Base-by-base conservation (phyloP, 164 flowering plant genomes). In the Brasenia schreberi region DNA sequence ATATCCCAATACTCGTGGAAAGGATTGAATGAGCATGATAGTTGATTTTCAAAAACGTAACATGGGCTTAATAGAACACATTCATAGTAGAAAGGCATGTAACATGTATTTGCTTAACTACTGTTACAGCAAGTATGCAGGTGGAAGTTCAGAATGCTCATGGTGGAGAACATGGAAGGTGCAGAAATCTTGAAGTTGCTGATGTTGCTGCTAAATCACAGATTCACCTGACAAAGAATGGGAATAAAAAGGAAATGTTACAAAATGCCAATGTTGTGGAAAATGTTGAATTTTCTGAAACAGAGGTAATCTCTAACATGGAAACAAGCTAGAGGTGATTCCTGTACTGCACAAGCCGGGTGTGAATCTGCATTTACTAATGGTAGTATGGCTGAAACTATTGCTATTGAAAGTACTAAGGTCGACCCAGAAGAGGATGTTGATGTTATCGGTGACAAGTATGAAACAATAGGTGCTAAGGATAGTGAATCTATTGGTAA, bases 191-290 rank as follows among this genome's bases (percentile, higher is more conserved):
- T n/a, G 5, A 18, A 42, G 63, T 68, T 59, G 69, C 63, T 44
- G 68, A 61, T 18, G 17, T 17, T 59, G 45, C 64, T 17, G 12
- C 39, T 42, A 67, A 76, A 23, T 59, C 68, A 70, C 70, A 53
- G 49, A 64, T 23, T 64, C 65, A 69, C 49, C 43, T 12, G 43
- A 64, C 18, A 14, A 56, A 42, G 19, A 61, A 43, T 7, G 17
- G 60, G 16, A 67, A 49, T 67, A 59, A 23, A 39, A 42, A 27
- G 11, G 59, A 70, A 0, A 42, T 58, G 42, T 49, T 61, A 27
- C 53, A 65, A 0, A 58, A 68, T 68, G 69, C 5, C 63, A 62
- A n/a, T 59, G 63, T 67, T 42, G 71, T 58, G 71, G 74, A 74
- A 59, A 64, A 69, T 60, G 73, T 42, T 19, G 73, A 43, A 23